A percentile compares a stretch with the other conserved stretches of the same genome.
Conservation (phyloP, 2,329 filamentous ascomycete genomes). For the Alternaria ethzedia region DNA sequence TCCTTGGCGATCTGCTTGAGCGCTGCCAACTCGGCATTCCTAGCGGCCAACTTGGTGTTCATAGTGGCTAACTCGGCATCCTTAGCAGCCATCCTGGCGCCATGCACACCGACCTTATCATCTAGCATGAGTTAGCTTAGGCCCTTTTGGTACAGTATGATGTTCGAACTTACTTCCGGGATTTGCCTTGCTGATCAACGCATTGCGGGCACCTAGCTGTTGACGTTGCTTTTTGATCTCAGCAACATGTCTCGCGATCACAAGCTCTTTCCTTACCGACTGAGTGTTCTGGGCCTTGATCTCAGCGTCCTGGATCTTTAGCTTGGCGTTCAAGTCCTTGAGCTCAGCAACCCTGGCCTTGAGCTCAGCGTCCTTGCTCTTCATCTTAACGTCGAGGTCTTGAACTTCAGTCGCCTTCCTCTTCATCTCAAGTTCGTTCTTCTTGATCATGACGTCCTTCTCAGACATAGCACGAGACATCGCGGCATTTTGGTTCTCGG, state of each 20-base stretch:
- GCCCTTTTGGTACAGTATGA: background rate
- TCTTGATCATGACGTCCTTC: constrained; percentile 23
- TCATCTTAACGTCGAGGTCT: too few species aligned
- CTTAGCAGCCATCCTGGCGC: background rate
- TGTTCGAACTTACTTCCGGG: background rate
- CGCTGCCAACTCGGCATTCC: background rate
- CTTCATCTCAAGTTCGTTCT: constrained; percentile 18
- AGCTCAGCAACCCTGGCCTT: too few species aligned
- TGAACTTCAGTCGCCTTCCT: too few species aligned
- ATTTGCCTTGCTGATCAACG: background rate
- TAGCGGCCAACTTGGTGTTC: background rate
- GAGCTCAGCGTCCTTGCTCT: too few species aligned
- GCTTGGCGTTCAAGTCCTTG: too few species aligned
- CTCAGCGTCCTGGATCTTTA: background rate
- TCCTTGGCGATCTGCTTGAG: background rate
- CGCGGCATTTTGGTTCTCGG: constrained; percentile 21
- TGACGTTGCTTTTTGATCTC: background rate
- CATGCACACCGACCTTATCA: background rate
- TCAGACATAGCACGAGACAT: constrained; percentile 25
- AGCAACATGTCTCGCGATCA: background rate
- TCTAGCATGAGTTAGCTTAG: background rate
- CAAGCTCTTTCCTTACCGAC: background rate
- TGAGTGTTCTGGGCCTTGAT: background rate
- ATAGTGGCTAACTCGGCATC: background rate
- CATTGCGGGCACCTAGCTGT: background rate